phyloP scores from a whole-genome alignment of 1,284 basidiomycete genomes.

The Moniliella sp. region DNA sequence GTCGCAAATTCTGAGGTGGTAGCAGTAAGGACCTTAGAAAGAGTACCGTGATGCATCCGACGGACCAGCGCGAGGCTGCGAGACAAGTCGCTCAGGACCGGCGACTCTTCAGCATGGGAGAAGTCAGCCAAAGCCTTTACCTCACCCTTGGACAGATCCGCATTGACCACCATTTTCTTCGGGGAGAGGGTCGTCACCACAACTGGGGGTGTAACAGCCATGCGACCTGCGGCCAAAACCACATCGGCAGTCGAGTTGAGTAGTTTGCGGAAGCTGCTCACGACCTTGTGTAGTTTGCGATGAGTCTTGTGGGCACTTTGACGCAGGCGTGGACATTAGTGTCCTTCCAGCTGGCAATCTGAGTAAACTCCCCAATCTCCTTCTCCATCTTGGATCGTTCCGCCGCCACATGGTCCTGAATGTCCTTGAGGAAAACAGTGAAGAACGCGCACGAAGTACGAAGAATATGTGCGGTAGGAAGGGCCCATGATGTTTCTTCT shows the following conservation, averaged over 20 bases:
- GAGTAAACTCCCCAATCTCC: conserved; percentile 65
- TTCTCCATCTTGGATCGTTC: conserved; percentile 53
- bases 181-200: too few relatives aligned
- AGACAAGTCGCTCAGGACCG: conserved; percentile 7
- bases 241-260: too few relatives aligned
- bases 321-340: conserved; percentile 80
- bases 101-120: not conserved
- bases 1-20: conserved; percentile 36
- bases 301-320: conserved; percentile 78
- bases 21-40: not conserved
- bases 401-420: conserved; percentile 1
- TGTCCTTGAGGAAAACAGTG: not conserved
- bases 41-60: not conserved
- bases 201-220: too few relatives aligned
- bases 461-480: not conserved
- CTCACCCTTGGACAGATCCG: too few relatives aligned
- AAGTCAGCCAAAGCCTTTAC: too few relatives aligned
- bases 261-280: conserved; percentile 75
- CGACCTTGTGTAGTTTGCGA: conserved; percentile 67
- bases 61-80: conserved; percentile 12
- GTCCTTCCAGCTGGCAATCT: conserved; percentile 93
- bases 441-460: not conserved
- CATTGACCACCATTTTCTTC: too few relatives aligned
- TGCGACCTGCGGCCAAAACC: too few relatives aligned
- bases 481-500: not conserved